Evolutionary conservation across 805 yeast genomes (phyloP), one percentile per base, ranked within the genome.

Genomic region (Candida schatavii): DNA sequence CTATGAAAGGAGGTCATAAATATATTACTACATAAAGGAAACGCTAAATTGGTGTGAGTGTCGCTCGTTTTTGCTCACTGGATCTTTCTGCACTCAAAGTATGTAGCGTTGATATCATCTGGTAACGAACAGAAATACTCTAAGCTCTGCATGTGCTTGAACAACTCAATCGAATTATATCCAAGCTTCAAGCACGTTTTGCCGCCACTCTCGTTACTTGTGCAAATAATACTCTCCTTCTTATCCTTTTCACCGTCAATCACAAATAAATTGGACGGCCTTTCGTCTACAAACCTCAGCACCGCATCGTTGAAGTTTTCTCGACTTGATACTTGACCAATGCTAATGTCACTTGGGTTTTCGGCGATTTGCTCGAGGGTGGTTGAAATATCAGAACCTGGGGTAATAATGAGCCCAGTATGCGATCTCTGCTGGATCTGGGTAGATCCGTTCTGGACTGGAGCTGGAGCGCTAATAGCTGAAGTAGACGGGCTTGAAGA

Each of bases 61-160:
- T n/a, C n/a, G n/a, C n/a, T n/a, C n/a, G n/a, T n/a, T n/a, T n/a
- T n/a, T n/a, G n/a, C n/a, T n/a, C n/a, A 34, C 3, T 34, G 19
- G 22, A 63, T 72, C 46, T 70, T 71, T 46, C 78, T 59, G 58
- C 80, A 75, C 49, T 75, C 80, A 49, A 75, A 74, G 46, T 75
- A 74, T 1, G 78, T 74, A 27, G 77, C 75, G 42, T 64, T 66
- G 20, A 74, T 60, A 29, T 74, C 74, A 33, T 71, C 68, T 4
- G 79, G 77, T 30, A 74, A 62, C 1, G 77, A 71, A 48, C 80
- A 75, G 48, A 73, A 74, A 52, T 71, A 75, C 32, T 72, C 75
- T 53, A 69, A 58, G 18, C 60, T 62, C 44, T 75, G 80, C 79
- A 75, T 74, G 19, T 64, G 66, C 44, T 65, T 72, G 61, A 75